Evolutionary conservation across 2,329 filamentous ascomycete species (phyloP).

Genomic region (Clonostachys byssicola): DNA sequence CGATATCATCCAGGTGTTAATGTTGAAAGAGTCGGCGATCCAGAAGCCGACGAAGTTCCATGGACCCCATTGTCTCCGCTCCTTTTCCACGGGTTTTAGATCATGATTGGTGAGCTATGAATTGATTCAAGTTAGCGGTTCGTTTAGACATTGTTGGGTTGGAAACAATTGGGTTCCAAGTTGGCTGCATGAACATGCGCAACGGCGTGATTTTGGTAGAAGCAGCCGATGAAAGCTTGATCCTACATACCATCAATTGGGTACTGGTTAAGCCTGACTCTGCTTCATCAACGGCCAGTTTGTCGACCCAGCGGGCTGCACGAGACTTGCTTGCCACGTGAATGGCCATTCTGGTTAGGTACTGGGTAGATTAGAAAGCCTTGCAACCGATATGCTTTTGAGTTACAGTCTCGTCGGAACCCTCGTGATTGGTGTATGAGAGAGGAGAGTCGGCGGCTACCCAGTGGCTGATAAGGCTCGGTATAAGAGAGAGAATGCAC

Average conservation of each 20-base stretch:
- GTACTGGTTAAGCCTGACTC: constrained; percentile 74
- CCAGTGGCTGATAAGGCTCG: too few relatives aligned
- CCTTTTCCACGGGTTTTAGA: constrained; percentile 75
- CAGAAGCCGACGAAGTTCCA: constrained; percentile 90
- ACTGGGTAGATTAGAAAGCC: not conserved
- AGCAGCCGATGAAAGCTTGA: too few relatives aligned
- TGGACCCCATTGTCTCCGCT: constrained; percentile 75
- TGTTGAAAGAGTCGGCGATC: constrained; percentile 82
- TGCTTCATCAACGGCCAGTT: constrained; percentile 61
- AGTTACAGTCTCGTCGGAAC: too few relatives aligned
- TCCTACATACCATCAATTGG: constrained; percentile 66
- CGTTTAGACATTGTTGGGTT: not conserved
- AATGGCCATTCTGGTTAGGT: not conserved
- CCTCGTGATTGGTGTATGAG: too few relatives aligned
- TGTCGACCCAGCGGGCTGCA: constrained; percentile 43
- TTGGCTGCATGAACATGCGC: not conserved
- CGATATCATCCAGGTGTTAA: constrained; percentile 93
- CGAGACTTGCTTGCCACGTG: constrained; percentile 24
- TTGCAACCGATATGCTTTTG: too few relatives aligned
- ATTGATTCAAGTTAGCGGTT: not conserved
- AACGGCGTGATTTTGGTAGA: not conserved
- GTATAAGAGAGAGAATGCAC: too few relatives aligned
- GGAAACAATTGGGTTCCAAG: not conserved
- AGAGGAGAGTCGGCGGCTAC: too few relatives aligned
- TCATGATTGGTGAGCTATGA: constrained; percentile 75